Percentiles rank a stretch among this genome's conserved stretches.
phyloP scores from a whole-genome alignment of 2,329 filamentous ascomycete genomes.

The Helminthosporium solani region DNA sequence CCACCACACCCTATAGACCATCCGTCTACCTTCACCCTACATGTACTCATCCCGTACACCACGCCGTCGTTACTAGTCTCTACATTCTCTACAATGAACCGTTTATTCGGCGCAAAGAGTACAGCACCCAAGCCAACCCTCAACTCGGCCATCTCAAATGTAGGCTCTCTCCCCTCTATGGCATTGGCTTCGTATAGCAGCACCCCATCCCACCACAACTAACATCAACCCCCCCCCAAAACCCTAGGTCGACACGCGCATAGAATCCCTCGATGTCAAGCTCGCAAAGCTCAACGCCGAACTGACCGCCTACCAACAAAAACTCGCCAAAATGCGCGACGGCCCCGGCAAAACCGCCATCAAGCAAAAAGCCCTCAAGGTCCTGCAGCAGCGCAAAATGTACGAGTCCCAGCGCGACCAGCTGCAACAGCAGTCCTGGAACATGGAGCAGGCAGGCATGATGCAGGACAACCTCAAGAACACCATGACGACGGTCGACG shows the following conservation, averaged over 20 bases:
- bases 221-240: slow-evolving; percentile 10
- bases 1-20: not conserved
- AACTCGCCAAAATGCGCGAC: slow-evolving; percentile 89
- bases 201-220: not conserved
- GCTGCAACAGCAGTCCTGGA: slow-evolving; percentile 92
- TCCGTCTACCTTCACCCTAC: too few species aligned
- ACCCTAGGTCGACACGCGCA: slow-evolving; percentile 78
- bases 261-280: slow-evolving; percentile 90
- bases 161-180: slow-evolving; percentile 46
- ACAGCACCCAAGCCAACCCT: slow-evolving; percentile 88
- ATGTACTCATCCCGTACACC: not conserved
- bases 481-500: slow-evolving; percentile 96
- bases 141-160: slow-evolving; percentile 76
- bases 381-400: slow-evolving; percentile 88
- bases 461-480: slow-evolving; percentile 99
- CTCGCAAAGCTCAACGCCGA: slow-evolving; percentile 90
- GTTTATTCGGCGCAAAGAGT: slow-evolving; percentile 87
- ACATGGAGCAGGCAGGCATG: slow-evolving; percentile 97
- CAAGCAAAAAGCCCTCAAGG: slow-evolving; percentile 90
- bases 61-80: not conserved
- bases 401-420: slow-evolving; percentile 95
- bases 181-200: slow-evolving; percentile 1
- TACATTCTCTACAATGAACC: slow-evolving; percentile 75
- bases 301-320: slow-evolving; percentile 81
- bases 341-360: slow-evolving; percentile 90